A percentile compares a stretch with the other conserved stretches of the same genome.
Evolutionary conservation across 2,329 filamentous ascomycete genomes (phyloP).

Genomic region (Xylaria sp.): DNA sequence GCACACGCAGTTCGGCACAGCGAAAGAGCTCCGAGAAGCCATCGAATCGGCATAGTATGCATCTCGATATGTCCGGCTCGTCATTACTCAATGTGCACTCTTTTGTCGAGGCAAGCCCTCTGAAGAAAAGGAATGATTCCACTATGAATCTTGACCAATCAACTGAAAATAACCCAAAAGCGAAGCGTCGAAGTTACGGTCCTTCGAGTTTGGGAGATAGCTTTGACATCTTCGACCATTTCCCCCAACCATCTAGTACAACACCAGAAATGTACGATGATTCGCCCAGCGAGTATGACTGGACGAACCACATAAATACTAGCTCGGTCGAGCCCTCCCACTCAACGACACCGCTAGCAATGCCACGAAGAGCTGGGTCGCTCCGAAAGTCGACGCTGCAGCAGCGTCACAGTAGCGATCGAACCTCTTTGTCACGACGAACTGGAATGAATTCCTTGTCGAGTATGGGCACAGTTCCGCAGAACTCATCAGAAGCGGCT

Average conservation of each 20-base stretch:
- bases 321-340: constrained; percentile 55
- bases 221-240: constrained; percentile 81
- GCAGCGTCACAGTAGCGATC: constrained; percentile 76
- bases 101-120: constrained; percentile 75
- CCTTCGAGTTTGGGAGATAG: constrained; percentile 69
- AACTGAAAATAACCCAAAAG: constrained; percentile 83
- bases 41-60: constrained; percentile 64
- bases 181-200: constrained; percentile 90
- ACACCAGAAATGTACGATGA: constrained; percentile 62
- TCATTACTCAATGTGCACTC: constrained; percentile 63
- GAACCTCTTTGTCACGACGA: constrained; percentile 71
- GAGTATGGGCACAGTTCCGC: constrained; percentile 62
- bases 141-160: constrained; percentile 87
- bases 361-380: constrained; percentile 78
- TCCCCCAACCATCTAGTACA: constrained; percentile 56
- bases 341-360: constrained; percentile 63
- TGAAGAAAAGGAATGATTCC: constrained; percentile 93
- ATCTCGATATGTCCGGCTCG: constrained; percentile 66
- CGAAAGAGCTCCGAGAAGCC: constrained; percentile 61
- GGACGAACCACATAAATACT: constrained; percentile 54
- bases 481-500: constrained; percentile 63
- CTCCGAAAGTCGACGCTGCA: constrained; percentile 88
- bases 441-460: constrained; percentile 67
- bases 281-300: constrained; percentile 63
- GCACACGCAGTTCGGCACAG: constrained; percentile 55